These are phyloP conservation scores for Neopestalotiopsis rosae DNA, from an alignment of 2,329 filamentous ascomycete species.

Conservation along the genomic window DNA sequence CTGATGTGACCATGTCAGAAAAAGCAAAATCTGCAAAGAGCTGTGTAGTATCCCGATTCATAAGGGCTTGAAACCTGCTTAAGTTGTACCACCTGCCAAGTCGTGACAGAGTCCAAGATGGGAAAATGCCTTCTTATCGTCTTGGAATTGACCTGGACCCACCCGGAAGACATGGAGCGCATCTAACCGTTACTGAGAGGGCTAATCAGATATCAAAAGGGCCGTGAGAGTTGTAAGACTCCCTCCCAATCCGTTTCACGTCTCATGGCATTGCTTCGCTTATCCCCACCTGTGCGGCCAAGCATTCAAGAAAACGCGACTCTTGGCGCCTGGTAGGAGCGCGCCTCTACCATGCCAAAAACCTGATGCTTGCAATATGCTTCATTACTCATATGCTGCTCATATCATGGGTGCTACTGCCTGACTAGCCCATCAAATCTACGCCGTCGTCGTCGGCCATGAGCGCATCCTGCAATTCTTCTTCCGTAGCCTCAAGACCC, in stretches of 20 bases:
- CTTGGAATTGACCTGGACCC: too few relatives aligned
- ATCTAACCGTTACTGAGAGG: not conserved
- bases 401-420: too few relatives aligned
- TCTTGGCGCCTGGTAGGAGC: not conserved
- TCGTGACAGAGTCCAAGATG: too few relatives aligned
- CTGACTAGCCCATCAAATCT: constrained; percentile 37
- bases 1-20: not conserved
- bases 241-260: not conserved
- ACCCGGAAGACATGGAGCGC: too few relatives aligned
- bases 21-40: too few relatives aligned
- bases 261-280: not conserved
- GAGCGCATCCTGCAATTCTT: constrained; percentile 62
- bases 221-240: not conserved
- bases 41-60: too few relatives aligned
- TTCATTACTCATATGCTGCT: not conserved
- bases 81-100: too few relatives aligned
- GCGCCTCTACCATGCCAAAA: not conserved
- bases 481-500: constrained; percentile 67
- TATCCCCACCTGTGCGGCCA: not conserved
- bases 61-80: too few relatives aligned
- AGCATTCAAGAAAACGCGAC: not conserved
- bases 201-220: not conserved
- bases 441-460: constrained; percentile 28
- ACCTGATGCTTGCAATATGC: not conserved
- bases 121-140: too few relatives aligned